phyloP scores from a whole-genome alignment of 495 filamentous ascomycete genomes.

The Lophiotrema nucula region DNA sequence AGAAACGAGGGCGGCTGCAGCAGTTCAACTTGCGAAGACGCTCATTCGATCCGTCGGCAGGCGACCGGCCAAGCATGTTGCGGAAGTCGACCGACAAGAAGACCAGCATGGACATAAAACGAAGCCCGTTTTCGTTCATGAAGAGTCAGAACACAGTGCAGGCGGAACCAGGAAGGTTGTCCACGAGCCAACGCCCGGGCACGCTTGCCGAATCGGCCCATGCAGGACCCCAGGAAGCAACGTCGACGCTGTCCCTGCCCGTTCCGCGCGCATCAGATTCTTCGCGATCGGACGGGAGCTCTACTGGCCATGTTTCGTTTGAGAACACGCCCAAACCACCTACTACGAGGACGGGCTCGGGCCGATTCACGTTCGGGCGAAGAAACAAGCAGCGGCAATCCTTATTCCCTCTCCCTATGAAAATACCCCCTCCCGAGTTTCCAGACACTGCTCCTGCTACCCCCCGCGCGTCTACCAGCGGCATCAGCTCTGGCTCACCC shows the following conservation, averaged over 20 bases:
- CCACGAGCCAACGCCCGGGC: conserved; percentile 47
- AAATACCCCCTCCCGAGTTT: conserved; percentile 41
- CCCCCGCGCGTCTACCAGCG: conserved; percentile 52
- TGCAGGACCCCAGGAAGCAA: conserved; percentile 63
- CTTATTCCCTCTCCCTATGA: conserved; percentile 84
- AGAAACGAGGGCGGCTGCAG: conserved; percentile 27
- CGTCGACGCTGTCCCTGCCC: conserved; percentile 64
- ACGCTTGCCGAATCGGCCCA: conserved; percentile 62
- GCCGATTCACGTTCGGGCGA: conserved; percentile 78
- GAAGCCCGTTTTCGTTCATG: conserved; percentile 33
- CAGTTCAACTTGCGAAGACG: conserved; percentile 27
- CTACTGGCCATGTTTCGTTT: conserved; percentile 67
- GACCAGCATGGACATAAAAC: conserved; percentile 29
- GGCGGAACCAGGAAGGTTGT: conserved; percentile 65
- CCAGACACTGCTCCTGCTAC: conserved; percentile 44
- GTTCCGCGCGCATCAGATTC: conserved; percentile 82
- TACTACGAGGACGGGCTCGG: conserved; percentile 62
- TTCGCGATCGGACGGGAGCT: conserved; percentile 84
- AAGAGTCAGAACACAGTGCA: conserved; percentile 45
- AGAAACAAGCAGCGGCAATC: conserved; percentile 78
- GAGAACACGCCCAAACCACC: conserved; percentile 60
- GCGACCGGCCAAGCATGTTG: conserved; percentile 23
- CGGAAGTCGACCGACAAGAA: conserved; percentile 38
- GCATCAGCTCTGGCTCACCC: conserved; percentile 32
- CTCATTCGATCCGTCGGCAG: conserved; percentile 25